phyloP scores from a whole-genome alignment of 441 rosid genomes.

The Populus hybrid region DNA sequence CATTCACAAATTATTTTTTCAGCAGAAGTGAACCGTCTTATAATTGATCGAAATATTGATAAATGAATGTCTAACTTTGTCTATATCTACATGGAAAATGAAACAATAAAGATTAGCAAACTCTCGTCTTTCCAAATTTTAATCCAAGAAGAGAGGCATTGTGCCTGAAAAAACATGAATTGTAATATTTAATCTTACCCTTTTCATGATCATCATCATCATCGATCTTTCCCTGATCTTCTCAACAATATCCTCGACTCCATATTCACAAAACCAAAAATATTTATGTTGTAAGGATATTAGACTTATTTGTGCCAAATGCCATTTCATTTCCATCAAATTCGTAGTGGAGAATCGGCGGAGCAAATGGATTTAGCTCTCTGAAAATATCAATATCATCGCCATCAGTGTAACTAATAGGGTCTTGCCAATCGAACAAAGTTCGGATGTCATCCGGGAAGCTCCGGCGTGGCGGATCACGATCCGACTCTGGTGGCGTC shows the following conservation, averaged over 20 bases:
- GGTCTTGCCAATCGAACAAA: slow-evolving; percentile 33
- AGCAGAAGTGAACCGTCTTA: neutral
- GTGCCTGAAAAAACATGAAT: neutral
- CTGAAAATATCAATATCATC: slow-evolving; percentile 37
- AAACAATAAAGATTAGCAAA: neutral
- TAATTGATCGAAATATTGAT: slow-evolving; percentile 8
- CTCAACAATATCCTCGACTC: neutral
- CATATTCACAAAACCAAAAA: slow-evolving; percentile 5
- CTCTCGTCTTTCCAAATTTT: slow-evolving; percentile 7
- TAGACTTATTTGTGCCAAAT: slow-evolving; percentile 4
- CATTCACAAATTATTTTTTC: too few species aligned
- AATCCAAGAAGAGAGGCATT: slow-evolving; percentile 1
- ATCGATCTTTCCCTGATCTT: neutral
- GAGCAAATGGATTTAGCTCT: slow-evolving; percentile 32
- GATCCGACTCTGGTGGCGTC: slow-evolving; percentile 25
- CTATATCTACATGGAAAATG: slow-evolving; percentile 22
- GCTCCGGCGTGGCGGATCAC: slow-evolving; percentile 31
- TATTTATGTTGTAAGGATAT: neutral
- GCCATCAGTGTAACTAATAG: slow-evolving; percentile 11
- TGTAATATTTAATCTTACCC: neutral
- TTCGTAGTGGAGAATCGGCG: slow-evolving; percentile 35
- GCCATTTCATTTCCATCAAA: slow-evolving; percentile 23
- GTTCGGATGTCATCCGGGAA: slow-evolving; percentile 53
- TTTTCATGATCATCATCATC: neutral
- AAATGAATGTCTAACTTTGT: slow-evolving; percentile 13